Percentiles rank a stretch among this genome's conserved stretches.
Conservation (phyloP, 1,139 yeast genomes). For the Dujonia santamariae region DNA sequence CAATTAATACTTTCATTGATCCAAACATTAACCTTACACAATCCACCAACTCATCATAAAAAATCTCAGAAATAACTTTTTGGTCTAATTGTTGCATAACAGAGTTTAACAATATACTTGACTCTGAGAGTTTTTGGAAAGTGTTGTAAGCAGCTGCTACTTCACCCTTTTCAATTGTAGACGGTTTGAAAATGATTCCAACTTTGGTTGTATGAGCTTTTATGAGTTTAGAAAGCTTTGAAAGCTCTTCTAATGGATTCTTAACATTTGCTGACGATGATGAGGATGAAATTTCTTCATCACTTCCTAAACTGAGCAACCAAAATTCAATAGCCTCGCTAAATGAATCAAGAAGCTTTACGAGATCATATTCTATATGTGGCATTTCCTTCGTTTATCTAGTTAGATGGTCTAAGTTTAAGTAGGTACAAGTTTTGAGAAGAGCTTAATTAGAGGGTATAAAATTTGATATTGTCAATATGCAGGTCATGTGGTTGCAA, state of each 20-base stretch:
- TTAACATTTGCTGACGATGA: conserved; percentile 29
- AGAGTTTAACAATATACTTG: conserved; percentile 43
- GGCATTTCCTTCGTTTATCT: neutral
- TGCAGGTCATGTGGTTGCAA: no score
- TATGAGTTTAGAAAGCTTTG: conserved; percentile 56
- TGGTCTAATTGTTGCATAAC: conserved; percentile 42
- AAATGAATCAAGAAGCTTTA: conserved; percentile 26
- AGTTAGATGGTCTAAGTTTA: no score
- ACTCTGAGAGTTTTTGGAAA: conserved; percentile 46
- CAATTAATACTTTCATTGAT: conserved; percentile 18
- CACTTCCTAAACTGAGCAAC: conserved; percentile 17
- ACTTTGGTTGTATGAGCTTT: conserved; percentile 78
- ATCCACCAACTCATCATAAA: conserved; percentile 35
- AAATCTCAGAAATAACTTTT: conserved; percentile 36
- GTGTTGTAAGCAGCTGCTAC: conserved; percentile 52
- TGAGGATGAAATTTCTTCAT: neutral
- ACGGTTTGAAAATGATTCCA: conserved; percentile 73
- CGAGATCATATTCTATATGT: neutral
- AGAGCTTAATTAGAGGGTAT: no score
- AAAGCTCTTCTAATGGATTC: conserved; percentile 53
- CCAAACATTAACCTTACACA: conserved; percentile 27
- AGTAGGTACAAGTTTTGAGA: no score
- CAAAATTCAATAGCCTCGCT: conserved; percentile 35
- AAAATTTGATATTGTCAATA: no score
- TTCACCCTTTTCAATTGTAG: conserved; percentile 36